A percentile compares a stretch with the other conserved stretches of the same genome.
Conservation (phyloP, 441 rosid species). For the Dalechampia spathulata region DNA sequence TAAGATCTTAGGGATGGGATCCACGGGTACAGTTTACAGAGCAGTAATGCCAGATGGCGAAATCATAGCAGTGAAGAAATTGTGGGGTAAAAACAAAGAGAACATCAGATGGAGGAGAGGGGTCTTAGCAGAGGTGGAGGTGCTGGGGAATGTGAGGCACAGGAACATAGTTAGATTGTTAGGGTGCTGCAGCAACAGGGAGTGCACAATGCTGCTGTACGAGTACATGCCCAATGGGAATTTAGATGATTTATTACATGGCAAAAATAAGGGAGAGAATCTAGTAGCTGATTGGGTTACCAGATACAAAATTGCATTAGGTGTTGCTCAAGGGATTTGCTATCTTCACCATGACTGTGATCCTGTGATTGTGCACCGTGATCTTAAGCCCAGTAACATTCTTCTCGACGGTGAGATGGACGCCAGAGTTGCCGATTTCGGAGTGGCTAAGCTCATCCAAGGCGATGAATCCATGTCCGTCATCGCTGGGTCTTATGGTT, state of each 20-base stretch:
- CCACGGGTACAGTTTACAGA: constrained; percentile 81
- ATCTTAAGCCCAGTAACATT: constrained; percentile 85
- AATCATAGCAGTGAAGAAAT: constrained; percentile 83
- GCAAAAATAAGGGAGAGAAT: constrained; percentile 53
- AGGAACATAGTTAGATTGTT: constrained; percentile 82
- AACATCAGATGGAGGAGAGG: constrained; percentile 61
- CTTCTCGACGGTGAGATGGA: constrained; percentile 79
- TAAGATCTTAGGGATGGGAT: constrained; percentile 86
- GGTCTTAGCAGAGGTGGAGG: constrained; percentile 85
- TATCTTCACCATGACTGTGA: constrained; percentile 96
- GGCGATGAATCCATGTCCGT: constrained; percentile 94
- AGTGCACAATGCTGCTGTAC: constrained; percentile 81
- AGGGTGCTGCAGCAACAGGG: constrained; percentile 87
- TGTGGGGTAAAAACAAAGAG: constrained; percentile 80
- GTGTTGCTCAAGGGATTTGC: constrained; percentile 94
- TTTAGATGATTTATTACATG: constrained; percentile 71
- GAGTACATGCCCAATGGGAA: constrained; percentile 97
- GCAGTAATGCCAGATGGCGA: constrained; percentile 95
- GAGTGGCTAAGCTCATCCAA: constrained; percentile 82
- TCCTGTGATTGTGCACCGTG: constrained; percentile 93
- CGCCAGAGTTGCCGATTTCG: constrained; percentile 98
- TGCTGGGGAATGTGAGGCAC: constrained; percentile 76
- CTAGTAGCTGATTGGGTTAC: constrained; percentile 79
- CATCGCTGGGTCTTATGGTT: constrained; percentile 95
- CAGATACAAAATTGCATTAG: constrained; percentile 70